These are phyloP conservation scores for Wallacemonas rigidus DNA, from an alignment of 208 protist species.

Conservation along the genomic window DNA sequence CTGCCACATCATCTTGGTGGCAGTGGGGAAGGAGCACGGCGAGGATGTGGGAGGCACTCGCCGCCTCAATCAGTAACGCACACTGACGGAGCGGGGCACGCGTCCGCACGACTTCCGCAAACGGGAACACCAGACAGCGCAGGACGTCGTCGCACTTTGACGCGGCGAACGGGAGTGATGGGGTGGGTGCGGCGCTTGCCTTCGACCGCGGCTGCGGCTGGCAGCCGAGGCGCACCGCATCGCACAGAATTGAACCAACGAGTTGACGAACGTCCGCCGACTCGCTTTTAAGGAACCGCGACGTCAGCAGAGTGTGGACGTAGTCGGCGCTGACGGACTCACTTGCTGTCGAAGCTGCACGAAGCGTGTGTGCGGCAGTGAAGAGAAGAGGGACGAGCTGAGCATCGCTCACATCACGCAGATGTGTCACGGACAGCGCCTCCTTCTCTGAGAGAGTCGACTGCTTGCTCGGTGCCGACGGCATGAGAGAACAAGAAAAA, in stretches of 20 bases:
- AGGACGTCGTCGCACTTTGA: conserved; percentile 47
- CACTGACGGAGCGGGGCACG: conserved; percentile 35
- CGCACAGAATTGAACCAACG: conserved; percentile 64
- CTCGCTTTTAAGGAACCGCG: conserved; percentile 50
- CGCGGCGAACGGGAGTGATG: conserved; percentile 37
- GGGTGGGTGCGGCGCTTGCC: not conserved
- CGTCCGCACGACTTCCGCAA: conserved; percentile 29
- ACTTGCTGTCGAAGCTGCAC: conserved; percentile 21
- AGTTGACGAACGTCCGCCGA: conserved; percentile 58
- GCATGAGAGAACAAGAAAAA: conserved; percentile 10
- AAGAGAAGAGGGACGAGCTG: conserved; percentile 39
- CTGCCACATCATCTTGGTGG: conserved; percentile 15
- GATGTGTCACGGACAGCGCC: conserved; percentile 9
- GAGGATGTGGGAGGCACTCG: conserved; percentile 52
- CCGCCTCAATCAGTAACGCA: conserved; percentile 54
- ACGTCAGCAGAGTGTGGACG: conserved; percentile 42
- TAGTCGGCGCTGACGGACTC: conserved; percentile 32
- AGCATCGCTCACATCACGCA: conserved; percentile 29
- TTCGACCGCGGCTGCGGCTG: not conserved
- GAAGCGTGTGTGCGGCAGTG: conserved; percentile 31
- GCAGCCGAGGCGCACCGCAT: conserved; percentile 43
- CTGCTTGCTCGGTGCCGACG: not conserved
- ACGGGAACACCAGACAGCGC: conserved; percentile 45
- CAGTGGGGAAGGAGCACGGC: conserved; percentile 54
- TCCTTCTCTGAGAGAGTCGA: conserved; percentile 1